A percentile compares a stretch with the other conserved stretches of the same genome.
These are phyloP conservation scores for Ceratobasidium sp. DNA, from an alignment of 1,284 basidiomycete species.

Conservation along the genomic window DNA sequence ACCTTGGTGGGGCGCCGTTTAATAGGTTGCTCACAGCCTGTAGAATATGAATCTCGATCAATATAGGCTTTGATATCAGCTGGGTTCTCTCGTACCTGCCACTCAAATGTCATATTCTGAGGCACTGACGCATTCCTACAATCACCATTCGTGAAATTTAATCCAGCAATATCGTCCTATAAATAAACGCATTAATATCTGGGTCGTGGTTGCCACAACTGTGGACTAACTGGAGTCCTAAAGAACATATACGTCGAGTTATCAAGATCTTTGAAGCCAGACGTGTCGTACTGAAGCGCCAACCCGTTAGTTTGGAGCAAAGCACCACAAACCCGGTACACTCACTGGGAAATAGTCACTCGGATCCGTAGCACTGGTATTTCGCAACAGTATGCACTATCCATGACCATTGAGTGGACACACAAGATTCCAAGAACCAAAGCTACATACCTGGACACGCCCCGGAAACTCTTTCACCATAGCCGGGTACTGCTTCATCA, in stretches of 20 bases:
- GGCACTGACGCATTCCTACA: slow-evolving; percentile 49
- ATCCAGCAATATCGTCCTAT: slow-evolving; percentile 49
- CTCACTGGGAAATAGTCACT: slow-evolving; percentile 47
- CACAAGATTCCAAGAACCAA: neutral
- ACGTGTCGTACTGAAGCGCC: slow-evolving; percentile 47
- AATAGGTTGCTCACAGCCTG: slow-evolving; percentile 24
- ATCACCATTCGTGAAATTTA: slow-evolving; percentile 48
- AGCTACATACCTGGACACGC: slow-evolving; percentile 39
- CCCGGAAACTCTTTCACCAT: slow-evolving; percentile 48
- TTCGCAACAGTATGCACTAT: slow-evolving; percentile 49
- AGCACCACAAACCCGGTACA: neutral
- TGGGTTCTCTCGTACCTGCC: slow-evolving; percentile 33
- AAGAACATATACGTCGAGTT: slow-evolving; percentile 50
- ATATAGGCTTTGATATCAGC: neutral
- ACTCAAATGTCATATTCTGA: slow-evolving; percentile 50
- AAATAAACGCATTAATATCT: neutral
- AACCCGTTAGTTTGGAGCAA: neutral
- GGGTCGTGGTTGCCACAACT: neutral
- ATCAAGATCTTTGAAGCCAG: slow-evolving; percentile 47
- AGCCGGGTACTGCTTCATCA: slow-evolving; percentile 48
- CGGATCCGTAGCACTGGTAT: slow-evolving; percentile 49
- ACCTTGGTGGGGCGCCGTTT: slow-evolving; percentile 2
- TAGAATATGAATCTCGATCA: neutral
- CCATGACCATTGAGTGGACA: neutral
- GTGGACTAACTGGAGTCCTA: slow-evolving; percentile 47